Base-by-base conservation (phyloP, 441 rosid species). In the Lepidium campestre region DNA sequence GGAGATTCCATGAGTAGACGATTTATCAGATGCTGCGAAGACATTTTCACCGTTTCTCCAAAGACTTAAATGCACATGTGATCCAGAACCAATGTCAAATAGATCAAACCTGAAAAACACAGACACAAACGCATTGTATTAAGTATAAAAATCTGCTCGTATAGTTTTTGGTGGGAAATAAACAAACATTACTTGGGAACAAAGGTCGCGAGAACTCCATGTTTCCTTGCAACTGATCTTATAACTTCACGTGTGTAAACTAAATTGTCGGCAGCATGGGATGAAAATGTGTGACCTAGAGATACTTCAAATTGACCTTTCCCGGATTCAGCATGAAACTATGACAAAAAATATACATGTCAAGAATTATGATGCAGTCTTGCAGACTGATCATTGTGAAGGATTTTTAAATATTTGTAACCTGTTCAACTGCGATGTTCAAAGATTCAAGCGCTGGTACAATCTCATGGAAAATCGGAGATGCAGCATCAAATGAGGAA, bases 11-110 rank as follows among this genome's bases (percentile, higher is more conserved):
- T 86, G 72, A 70, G 29, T 65, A 58, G 86, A 78, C 14, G 94
- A 76, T 39, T 78, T 77, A 77, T 59, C 84, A 9, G 92, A 84
- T 61, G 87, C 91, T 71, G 81, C 80, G 67, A 91, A 91, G 68
- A 88, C 85, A 65, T 94, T 94, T 79, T 83, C 72, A 34, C 90
- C 97, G 69, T 91, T 82, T 77, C 76, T 80, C 86, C 85, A 89
- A 70, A 94, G 74, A 70, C 97, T 94, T 45, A 94, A 34, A 81
- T 94, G 99, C 53, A 89, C 99, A 67, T 94, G 99, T 62, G 89
- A 91, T 68, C 99, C 99, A 27, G 99, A 91, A 58, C 98, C 98
- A 62, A 94, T 65, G 76, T 94, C 99, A 79, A 84, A 82, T 65
- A 86, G 56, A 49, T 82, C 89, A 84, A 79, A 88, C 90, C 99